phyloP scores from a whole-genome alignment of 2,329 filamentous ascomycete genomes.

The Beauveria pseudobassiana region DNA sequence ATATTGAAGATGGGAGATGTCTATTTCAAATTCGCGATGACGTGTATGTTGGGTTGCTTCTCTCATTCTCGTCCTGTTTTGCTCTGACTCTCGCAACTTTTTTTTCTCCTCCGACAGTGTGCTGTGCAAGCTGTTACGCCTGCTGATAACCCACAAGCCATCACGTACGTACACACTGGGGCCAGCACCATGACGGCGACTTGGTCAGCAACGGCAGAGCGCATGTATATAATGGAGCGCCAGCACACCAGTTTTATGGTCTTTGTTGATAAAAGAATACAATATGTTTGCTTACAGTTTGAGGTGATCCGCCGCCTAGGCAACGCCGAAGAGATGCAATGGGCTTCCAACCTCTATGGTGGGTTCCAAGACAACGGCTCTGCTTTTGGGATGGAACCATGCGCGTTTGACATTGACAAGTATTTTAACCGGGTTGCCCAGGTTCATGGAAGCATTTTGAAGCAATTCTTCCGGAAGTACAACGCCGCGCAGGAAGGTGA shows the following conservation, averaged over 20 bases:
- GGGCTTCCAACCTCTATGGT: background rate
- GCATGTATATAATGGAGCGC: background rate
- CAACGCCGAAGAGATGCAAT: background rate
- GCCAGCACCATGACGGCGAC: too few relatives aligned
- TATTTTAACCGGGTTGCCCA: background rate
- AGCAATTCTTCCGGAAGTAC: background rate
- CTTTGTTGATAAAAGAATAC: too few relatives aligned
- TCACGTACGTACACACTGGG: too few relatives aligned
- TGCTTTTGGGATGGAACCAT: background rate
- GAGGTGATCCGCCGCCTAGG: background rate
- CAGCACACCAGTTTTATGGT: background rate
- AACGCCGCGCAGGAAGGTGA: background rate
- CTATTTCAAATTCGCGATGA: too few relatives aligned
- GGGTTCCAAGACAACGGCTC: background rate
- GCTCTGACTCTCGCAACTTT: too few relatives aligned
- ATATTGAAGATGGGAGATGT: too few relatives aligned
- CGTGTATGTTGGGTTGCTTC: too few relatives aligned
- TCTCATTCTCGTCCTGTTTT: too few relatives aligned
- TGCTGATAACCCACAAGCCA: too few relatives aligned
- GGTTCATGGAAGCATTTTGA: background rate
- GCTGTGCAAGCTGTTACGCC: too few relatives aligned
- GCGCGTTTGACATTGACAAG: background rate
- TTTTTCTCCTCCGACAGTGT: too few relatives aligned
- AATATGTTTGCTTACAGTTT: background rate
- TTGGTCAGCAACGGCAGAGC: too few relatives aligned